Evolutionary conservation across 1,284 basidiomycete species (phyloP).

Genomic region (Stereum hirsutum): DNA sequence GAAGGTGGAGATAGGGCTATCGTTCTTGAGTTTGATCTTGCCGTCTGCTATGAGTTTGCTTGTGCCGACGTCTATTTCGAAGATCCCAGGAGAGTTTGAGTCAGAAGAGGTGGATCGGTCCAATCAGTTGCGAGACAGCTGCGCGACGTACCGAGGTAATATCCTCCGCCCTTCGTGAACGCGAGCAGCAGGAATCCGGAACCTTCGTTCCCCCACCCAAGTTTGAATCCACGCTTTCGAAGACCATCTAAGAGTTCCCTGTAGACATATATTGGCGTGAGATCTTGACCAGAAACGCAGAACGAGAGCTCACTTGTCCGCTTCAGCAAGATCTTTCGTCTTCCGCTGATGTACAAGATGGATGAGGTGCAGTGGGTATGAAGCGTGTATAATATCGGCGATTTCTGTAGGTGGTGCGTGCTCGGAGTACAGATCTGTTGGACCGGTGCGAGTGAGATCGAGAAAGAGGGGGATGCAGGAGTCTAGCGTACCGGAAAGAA

Average conservation of each 20-base stretch:
- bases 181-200: conserved; percentile 39
- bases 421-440: neutral
- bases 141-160: conserved; percentile 28
- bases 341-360: neutral
- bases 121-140: neutral
- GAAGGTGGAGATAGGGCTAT: conserved; percentile 42
- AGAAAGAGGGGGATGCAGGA: no score
- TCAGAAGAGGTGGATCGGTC: neutral
- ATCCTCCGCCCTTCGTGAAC: conserved; percentile 27
- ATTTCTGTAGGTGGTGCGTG: neutral
- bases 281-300: neutral
- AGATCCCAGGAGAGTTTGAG: no score
- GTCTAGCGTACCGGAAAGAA: no score
- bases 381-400: neutral
- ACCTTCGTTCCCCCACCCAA: conserved; percentile 43
- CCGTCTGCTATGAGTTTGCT: conserved; percentile 58
- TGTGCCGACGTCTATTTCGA: conserved; percentile 60
- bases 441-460: neutral
- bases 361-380: neutral
- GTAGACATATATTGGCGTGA: neutral
- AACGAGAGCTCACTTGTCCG: conserved; percentile 9
- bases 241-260: conserved; percentile 50
- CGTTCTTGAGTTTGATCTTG: conserved; percentile 69
- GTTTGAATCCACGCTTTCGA: conserved; percentile 47
- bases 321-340: neutral